Conservation (phyloP, 805 yeast species). For the Yarrowia divulgata region DNA sequence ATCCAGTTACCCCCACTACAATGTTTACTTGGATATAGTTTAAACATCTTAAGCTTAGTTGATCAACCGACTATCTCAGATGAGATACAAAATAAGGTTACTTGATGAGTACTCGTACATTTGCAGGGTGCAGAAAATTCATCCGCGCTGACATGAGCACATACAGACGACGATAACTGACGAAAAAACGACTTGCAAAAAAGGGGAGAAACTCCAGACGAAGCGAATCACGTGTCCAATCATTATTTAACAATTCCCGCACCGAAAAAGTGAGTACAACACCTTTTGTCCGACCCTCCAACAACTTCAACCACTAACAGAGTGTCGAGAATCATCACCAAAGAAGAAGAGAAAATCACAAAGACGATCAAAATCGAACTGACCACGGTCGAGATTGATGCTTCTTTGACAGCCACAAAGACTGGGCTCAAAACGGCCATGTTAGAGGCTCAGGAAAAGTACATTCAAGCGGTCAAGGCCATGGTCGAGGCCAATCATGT, state of each 20-base stretch:
- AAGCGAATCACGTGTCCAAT: not conserved
- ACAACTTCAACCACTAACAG: not conserved
- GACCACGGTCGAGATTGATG: not conserved
- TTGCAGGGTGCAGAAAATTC: conserved; percentile 18
- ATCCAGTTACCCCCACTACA: conserved; percentile 11
- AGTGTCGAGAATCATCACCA: conserved; percentile 22
- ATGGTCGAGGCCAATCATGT: conserved; percentile 18
- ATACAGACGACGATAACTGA: not conserved
- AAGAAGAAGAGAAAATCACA: not conserved
- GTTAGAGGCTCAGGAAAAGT: conserved; percentile 21
- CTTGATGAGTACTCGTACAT: not conserved
- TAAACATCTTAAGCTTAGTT: not conserved
- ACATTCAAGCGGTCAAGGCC: conserved; percentile 7
- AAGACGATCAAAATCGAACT: conserved; percentile 2
- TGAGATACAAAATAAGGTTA: not conserved
- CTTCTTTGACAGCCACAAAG: not conserved
- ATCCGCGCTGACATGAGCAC: conserved; percentile 1
- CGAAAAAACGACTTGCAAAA: conserved; percentile 3
- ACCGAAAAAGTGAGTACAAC: conserved; percentile 3
- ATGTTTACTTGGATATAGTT: conserved; percentile 10
- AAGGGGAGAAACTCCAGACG: not conserved
- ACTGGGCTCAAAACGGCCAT: not conserved
- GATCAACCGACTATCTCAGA: not conserved
- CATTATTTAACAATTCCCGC: not conserved
- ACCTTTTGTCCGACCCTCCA: too few species aligned